phyloP scores from a whole-genome alignment of 257 asterid species.

The Solanum pimpinellifolium region DNA sequence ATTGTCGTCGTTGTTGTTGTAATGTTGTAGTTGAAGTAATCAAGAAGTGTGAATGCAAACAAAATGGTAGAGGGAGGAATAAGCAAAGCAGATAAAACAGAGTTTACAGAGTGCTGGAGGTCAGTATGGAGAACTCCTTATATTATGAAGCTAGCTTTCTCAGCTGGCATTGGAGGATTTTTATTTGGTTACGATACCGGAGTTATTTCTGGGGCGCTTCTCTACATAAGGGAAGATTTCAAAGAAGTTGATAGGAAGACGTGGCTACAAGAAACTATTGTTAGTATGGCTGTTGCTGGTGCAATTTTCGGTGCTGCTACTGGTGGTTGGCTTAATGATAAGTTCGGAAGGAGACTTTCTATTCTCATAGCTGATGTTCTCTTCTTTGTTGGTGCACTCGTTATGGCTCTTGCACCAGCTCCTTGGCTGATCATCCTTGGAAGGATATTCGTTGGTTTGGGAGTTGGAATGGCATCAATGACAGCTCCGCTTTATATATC shows the following conservation, averaged over 20 bases:
- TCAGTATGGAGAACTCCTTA: conserved; percentile 25
- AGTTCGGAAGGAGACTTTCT: background rate
- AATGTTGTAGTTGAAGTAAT: background rate
- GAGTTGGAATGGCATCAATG: conserved; percentile 8
- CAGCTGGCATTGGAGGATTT: conserved; percentile 32
- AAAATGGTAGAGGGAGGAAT: conserved; percentile 27
- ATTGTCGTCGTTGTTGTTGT: background rate
- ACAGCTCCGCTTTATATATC: conserved; percentile 7
- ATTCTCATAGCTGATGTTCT: background rate
- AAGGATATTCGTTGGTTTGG: conserved; percentile 3
- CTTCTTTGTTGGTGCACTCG: background rate
- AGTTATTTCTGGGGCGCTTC: conserved; percentile 36
- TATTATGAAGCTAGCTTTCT: conserved; percentile 26
- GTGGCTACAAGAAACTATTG: conserved; percentile 22
- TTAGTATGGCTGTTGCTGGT: conserved; percentile 14
- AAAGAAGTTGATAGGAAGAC: conserved; percentile 16
- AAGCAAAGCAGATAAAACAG: conserved; percentile 15
- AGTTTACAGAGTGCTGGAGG: conserved; percentile 25
- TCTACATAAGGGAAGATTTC: conserved; percentile 28
- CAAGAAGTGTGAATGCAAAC: background rate
- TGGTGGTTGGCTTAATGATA: conserved; percentile 6
- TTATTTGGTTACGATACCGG: conserved; percentile 29
- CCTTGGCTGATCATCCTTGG: conserved; percentile 4
- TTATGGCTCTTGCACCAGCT: conserved; percentile 1
- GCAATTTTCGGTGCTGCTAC: conserved; percentile 6